A percentile compares a stretch with the other conserved stretches of the same genome.
Evolutionary conservation across 2,329 filamentous ascomycete genomes (phyloP).

Genomic region (Biscogniauxia mediterranea): DNA sequence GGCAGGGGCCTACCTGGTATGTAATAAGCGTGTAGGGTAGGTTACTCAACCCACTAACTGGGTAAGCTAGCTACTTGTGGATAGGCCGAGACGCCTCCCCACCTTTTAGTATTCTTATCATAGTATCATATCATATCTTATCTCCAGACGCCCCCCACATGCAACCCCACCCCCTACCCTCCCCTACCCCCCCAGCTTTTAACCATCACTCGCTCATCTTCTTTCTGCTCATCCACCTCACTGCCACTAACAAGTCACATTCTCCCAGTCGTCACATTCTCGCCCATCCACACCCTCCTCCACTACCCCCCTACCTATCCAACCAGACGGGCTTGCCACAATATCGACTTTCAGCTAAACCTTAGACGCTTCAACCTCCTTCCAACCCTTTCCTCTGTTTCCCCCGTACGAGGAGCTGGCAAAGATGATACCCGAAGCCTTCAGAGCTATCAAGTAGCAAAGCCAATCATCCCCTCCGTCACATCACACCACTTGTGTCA

Average conservation of each 20-base stretch:
- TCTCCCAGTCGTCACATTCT: background rate
- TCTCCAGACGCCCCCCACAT: background rate
- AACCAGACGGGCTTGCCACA: background rate
- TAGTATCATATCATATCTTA: background rate
- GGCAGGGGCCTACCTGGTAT: no score
- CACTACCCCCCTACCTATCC: background rate
- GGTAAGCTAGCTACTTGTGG: background rate
- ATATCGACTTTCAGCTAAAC: background rate
- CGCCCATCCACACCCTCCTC: background rate
- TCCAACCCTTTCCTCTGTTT: no score
- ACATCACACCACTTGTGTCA: background rate
- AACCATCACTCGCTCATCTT: no score
- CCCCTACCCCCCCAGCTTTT: no score
- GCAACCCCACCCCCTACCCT: no score
- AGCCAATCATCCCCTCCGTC: background rate
- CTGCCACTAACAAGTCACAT: no score
- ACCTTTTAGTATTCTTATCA: background rate
- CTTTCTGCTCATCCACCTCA: no score
- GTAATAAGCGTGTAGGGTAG: background rate
- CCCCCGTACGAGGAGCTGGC: background rate
- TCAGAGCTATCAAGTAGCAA: conserved; percentile 9
- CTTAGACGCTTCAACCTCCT: background rate
- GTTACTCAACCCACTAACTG: no score
- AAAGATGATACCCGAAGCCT: conserved; percentile 12
- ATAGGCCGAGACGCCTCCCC: background rate